These are phyloP conservation scores for Moricandia arvensis DNA, from an alignment of 345 rosid species.

Conservation along the genomic window DNA sequence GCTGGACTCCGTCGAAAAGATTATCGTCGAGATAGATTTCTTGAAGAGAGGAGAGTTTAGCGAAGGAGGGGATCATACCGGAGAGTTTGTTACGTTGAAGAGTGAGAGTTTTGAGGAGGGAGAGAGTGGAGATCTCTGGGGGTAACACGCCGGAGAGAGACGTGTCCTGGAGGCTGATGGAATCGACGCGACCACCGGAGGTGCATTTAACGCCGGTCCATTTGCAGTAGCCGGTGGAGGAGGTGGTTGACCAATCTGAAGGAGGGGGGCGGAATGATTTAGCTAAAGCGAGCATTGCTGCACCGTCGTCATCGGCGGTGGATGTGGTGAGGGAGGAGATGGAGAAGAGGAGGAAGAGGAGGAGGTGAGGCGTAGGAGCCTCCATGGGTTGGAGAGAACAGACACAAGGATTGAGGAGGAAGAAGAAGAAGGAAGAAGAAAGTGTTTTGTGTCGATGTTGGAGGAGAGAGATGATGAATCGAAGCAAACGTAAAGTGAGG, in stretches of 20 bases:
- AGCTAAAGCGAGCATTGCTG: conserved; percentile 48
- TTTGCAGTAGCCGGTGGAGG: conserved; percentile 40
- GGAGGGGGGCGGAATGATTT: conserved; percentile 51
- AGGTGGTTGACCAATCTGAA: conserved; percentile 50
- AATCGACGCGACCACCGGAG: conserved; percentile 41
- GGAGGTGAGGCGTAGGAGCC: conserved; percentile 41
- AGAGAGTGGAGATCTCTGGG: conserved; percentile 50
- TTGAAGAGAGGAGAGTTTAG: conserved; percentile 50
- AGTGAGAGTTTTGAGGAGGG: conserved; percentile 46
- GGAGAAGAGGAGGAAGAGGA: conserved; percentile 29
- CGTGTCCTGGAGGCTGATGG: conserved; percentile 41
- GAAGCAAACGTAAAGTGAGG: conserved; percentile 33
- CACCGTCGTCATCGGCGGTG: conserved; percentile 55
- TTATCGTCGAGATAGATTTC: conserved; percentile 48
- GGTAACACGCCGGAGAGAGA: conserved; percentile 53
- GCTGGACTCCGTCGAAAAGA: conserved; percentile 49
- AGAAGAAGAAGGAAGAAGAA: not conserved
- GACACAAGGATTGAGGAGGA: not conserved
- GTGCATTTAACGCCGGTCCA: conserved; percentile 62
- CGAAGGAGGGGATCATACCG: conserved; percentile 63
- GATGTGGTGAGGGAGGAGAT: conserved; percentile 19
- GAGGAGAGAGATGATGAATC: conserved; percentile 14
- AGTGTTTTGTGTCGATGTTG: not conserved
- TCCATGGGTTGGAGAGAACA: conserved; percentile 28
- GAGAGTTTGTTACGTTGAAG: conserved; percentile 52